Base-by-base conservation (phyloP, 495 filamentous ascomycete species). In the Penicillium canariense region DNA sequence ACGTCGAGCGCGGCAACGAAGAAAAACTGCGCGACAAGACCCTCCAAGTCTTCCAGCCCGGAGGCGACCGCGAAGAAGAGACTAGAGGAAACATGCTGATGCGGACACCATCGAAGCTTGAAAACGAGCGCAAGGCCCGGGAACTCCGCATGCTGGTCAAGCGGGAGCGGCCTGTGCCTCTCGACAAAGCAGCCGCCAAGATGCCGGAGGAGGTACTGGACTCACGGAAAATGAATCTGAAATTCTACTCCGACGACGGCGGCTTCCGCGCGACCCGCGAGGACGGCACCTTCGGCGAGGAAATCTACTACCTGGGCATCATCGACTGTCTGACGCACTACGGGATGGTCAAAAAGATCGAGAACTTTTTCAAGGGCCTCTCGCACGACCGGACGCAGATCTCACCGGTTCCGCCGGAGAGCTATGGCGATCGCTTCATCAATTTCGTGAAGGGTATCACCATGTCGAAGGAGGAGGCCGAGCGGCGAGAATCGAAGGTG, bases 261-360 rank as follows among this genome's bases (percentile, higher is more conserved):
- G 94, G 94, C 2, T 91, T 96, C 68, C 80, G 86, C 57, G 95
- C 94, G 6, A 97, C 94, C 7, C 92, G 96, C 64, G 91, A 97
- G 69, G 86, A 94, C 72, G 86, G 94, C 56, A 70, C 77, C 23
- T 83, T 88, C 7, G 92, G 85, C 1, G 91, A 96, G 50, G 90
- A 96, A 71, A 91, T 99, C 28, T 99, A 97, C 63, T 99, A 97
- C 66, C 81, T 99, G 6, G 94, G 94, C 10, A 94, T 99, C 56
- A 97, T 97, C 66, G 95, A 97, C 70, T 97, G 93, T 68, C 72
- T 99, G 65, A 99, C 94, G 34, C 90, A 96, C 71, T 96, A 96
- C 66, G 89, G 87, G 49, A 84, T 88, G 42, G 77, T 93, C 67
- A 98, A 97, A 70, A 88, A 89, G 54, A 76, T 89, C 10, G 92